Evolutionary conservation across 345 rosid species (phyloP).

Genomic region (Aegle marmelos): DNA sequence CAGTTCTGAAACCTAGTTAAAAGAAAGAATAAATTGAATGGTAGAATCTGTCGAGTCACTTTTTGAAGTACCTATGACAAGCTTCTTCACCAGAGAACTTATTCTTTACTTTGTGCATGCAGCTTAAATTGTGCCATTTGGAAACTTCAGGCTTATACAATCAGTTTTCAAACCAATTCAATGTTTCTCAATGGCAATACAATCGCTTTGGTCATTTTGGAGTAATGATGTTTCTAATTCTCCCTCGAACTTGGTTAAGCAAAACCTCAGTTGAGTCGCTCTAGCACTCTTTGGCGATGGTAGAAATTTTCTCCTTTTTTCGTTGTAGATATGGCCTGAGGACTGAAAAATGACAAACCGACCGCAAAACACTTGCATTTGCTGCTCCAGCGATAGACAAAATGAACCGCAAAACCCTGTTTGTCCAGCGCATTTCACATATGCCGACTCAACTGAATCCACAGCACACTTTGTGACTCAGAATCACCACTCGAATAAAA

Average conservation of each 20-base stretch:
- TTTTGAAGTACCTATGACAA: slow-evolving; percentile 26
- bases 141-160: not conserved
- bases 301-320: not conserved
- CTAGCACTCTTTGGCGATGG: no score
- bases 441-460: no score
- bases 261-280: no score
- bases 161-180: not conserved
- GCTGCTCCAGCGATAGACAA: not conserved
- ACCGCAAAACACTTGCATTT: not conserved
- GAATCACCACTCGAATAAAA: no score
- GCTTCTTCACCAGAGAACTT: slow-evolving; percentile 31
- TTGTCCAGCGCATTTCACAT: not conserved
- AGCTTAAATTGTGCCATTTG: slow-evolving; percentile 5
- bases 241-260: not conserved
- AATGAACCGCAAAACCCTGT: not conserved
- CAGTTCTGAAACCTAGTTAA: not conserved
- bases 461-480: no score
- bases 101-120: slow-evolving; percentile 37
- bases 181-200: not conserved
- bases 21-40: slow-evolving; percentile 27
- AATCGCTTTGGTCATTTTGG: no score
- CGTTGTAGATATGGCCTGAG: no score
- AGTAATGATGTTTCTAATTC: not conserved
- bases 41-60: slow-evolving; percentile 21
- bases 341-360: not conserved